Conservation (phyloP, 164 flowering plant genomes). For the Malania oleifera region DNA sequence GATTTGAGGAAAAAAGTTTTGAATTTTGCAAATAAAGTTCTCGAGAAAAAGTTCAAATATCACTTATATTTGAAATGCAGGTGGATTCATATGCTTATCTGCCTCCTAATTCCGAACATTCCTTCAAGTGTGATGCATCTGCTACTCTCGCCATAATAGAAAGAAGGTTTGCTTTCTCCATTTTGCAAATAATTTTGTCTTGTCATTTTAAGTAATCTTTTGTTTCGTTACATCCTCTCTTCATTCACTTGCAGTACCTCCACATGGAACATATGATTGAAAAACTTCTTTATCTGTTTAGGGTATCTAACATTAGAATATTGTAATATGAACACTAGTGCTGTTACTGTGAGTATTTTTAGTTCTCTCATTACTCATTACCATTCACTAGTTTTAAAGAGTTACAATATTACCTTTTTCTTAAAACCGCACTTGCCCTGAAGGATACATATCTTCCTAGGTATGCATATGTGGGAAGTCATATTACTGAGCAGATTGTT, state of each 20-base stretch:
- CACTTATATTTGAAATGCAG: constrained; percentile 31
- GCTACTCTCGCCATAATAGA: constrained; percentile 81
- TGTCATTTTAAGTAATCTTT: not conserved
- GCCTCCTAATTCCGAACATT: constrained; percentile 70
- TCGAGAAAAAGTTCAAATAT: not conserved
- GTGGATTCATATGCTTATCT: constrained; percentile 93
- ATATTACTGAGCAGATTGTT: constrained; percentile 53
- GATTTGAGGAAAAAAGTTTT: not conserved
- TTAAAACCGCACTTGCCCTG: too few relatives aligned
- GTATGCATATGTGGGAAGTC: constrained; percentile 46
- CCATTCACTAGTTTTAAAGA: not conserved
- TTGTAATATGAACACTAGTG: too few relatives aligned
- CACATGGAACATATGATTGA: not conserved
- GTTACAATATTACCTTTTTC: not conserved
- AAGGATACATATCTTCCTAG: constrained; percentile 24
- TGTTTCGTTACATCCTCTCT: not conserved
- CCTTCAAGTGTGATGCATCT: constrained; percentile 43
- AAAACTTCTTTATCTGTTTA: not conserved
- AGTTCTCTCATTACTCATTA: not conserved
- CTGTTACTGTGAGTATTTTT: not conserved
- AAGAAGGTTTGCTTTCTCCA: constrained; percentile 50
- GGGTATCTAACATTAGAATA: not conserved
- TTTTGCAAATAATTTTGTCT: not conserved
- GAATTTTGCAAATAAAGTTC: not conserved
- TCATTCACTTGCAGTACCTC: not conserved